Evolutionary conservation across 1,139 yeast genomes (phyloP), one percentile per base, ranked within the genome.

Genomic region (Taphrina deformans): DNA sequence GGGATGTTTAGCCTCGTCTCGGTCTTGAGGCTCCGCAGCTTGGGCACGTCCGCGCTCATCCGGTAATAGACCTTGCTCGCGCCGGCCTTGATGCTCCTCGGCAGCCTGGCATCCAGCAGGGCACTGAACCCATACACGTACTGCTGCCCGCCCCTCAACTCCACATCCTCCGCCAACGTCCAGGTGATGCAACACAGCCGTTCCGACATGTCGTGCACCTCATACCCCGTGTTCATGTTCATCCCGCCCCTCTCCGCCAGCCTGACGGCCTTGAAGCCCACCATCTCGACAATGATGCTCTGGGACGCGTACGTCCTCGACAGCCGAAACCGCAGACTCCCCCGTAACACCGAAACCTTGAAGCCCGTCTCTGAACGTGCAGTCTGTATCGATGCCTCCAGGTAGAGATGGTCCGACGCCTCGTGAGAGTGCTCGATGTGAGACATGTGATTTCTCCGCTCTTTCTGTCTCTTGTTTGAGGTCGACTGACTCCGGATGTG

Each of bases 151-250:
- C 35, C 46, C 31, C 35, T 12, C 48, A 53, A 53, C 16, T 35
- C 29, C 48, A 53, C 48, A 16, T 53, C 58, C 45, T 53, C 58
- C 44, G 26, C 58, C 35, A 53, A 18, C 23, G 46, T 38, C 58
- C 58, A 53, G 16, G 48, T 35, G 31, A 53, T 53, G 35, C 18
- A 21, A 27, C 58, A 53, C 35, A 53, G 35, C 2, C 48, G 45
- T 21, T 53, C 58, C 23, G 58, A 35, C 29, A 53, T 24, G 35
- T 53, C 58, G 21, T 41, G 18, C 31, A 38, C 45, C n/a, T 53
- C 48, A 9, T 23, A 23, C 29, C 48, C 58, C 10, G 48, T n/a
- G 24, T 40, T 53, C 58, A 53, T 53, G 16, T 53, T 40, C 12
- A 53, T 18, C 12, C 40, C 38, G 29, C 48, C 48, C 23, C 16